Evolutionary conservation across 495 filamentous ascomycete genomes (phyloP), one percentile per base, ranked within the genome.

Genomic region (Talaromyces ruber): DNA sequence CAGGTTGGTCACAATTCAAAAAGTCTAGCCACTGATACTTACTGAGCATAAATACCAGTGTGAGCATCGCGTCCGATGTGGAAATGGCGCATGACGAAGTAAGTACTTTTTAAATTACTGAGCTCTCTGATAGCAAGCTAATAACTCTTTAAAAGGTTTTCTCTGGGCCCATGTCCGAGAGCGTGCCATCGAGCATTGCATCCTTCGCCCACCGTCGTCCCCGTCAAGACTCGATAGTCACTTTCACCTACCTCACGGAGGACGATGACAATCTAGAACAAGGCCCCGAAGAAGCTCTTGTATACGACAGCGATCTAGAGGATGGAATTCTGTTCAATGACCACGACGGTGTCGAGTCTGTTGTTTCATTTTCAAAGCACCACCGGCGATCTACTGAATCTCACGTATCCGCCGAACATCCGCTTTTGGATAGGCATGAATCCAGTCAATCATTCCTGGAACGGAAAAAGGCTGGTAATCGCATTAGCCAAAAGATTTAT

Each of bases 41-140:
- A 54, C 37, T 26, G 51, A 54, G 12, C 26, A 22, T 22, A 54
- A 26, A 1, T 60, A 28, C 30, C 67, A 84, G 82, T 71, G 78
- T 87, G 45, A 95, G 90, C 73, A 85, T 97, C 66, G 84, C 96
- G 43, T 90, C 89, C 34, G 93, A 97, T 71, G 93, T 99, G n/a
- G 94, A 96, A 71, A 99, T 99, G 94, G 95, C 94, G 26, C 91
- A 93, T 52, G 89, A 97, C 70, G 93, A 97, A 82, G 91, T 93
- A 65, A 55, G 79, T 62, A 43, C 37, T 45, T 37, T 60, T 8
- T 59, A 50, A 18, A n/a, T 25, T 12, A 6, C 34, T 56, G 11
- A 6, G 28, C 4, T 28, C 5, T 50, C 16, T 6, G 25, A 50
- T 50, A 7, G n/a, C 51, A 54, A 54, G 22, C 51, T 29, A n/a